These are phyloP conservation scores for Paxillus rubicundulus DNA, from an alignment of 768 basidiomycete species.

Conservation along the genomic window DNA sequence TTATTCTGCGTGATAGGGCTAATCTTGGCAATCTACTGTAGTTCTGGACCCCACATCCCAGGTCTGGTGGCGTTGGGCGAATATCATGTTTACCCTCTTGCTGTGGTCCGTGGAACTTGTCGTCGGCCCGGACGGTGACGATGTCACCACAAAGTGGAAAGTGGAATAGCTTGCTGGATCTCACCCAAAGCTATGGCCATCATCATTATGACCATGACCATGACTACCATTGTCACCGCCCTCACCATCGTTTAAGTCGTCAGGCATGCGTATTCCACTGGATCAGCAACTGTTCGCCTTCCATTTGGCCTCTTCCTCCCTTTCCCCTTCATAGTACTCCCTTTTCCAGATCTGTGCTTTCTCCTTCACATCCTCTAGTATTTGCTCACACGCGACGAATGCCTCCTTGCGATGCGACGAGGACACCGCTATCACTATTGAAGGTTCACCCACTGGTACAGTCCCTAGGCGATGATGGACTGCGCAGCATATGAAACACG, in stretches of 20 bases:
- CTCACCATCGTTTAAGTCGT: constrained; percentile 1
- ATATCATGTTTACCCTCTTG: constrained; percentile 80
- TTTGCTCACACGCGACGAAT: constrained; percentile 73
- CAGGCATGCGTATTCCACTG: constrained; percentile 2
- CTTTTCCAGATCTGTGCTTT: constrained; percentile 90
- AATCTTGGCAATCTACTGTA: constrained; percentile 24
- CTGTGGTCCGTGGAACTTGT: constrained; percentile 82
- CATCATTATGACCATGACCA: not conserved
- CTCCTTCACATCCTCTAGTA: constrained; percentile 83
- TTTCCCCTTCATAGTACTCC: constrained; percentile 77
- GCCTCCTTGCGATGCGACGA: constrained; percentile 83
- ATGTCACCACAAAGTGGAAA: constrained; percentile 70
- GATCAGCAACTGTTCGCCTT: constrained; percentile 51
- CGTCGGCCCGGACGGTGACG: constrained; percentile 76
- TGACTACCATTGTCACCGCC: not conserved
- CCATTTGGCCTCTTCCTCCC: constrained; percentile 64
- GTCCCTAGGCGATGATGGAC: constrained; percentile 76
- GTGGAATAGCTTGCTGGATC: constrained; percentile 44
- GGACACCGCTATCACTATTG: constrained; percentile 83
- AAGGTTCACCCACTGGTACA: constrained; percentile 76
- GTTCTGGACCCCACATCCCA: constrained; percentile 89
- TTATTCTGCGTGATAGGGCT: not conserved
- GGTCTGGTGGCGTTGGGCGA: constrained; percentile 92
- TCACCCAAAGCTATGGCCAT: not conserved
- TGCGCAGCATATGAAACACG: constrained; percentile 53